Conservation (phyloP, 2,329 filamentous ascomycete genomes). For the Meredithiella fracta region DNA sequence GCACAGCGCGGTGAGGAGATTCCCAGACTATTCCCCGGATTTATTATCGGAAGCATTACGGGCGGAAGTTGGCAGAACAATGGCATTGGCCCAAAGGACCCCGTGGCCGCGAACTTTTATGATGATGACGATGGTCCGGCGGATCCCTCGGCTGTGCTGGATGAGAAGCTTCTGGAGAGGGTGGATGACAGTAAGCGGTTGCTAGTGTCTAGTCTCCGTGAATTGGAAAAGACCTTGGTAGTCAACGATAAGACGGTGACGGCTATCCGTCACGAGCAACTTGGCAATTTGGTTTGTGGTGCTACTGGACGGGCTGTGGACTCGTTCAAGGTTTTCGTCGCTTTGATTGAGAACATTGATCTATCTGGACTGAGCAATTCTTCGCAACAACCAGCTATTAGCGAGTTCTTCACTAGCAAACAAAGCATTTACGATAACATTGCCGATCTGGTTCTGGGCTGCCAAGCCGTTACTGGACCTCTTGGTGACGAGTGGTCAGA, state of each 20-base stretch:
- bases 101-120: conserved; percentile 65
- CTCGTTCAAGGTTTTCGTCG: conserved; percentile 76
- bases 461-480: conserved; percentile 81
- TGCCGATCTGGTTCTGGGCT: conserved; percentile 72
- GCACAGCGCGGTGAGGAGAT: conserved; percentile 90
- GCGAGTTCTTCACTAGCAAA: conserved; percentile 79
- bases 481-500: conserved; percentile 92
- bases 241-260: conserved; percentile 70
- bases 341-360: conserved; percentile 82
- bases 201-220: conserved; percentile 70
- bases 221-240: conserved; percentile 69
- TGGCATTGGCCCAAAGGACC: conserved; percentile 46
- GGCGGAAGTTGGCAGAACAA: conserved; percentile 83
- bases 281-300: conserved; percentile 68
- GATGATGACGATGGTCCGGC: conserved; percentile 60
- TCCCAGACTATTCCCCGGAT: conserved; percentile 80
- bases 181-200: conserved; percentile 75
- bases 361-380: conserved; percentile 61
- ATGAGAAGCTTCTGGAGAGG: conserved; percentile 61
- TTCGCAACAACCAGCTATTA: conserved; percentile 68
- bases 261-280: conserved; percentile 56
- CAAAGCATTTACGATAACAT: conserved; percentile 88
- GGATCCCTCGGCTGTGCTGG: conserved; percentile 60
- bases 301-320: conserved; percentile 70
- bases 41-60: conserved; percentile 67